Conservation (phyloP, 2,329 filamentous ascomycete genomes). For the Colletotrichum gloeosporioides region DNA sequence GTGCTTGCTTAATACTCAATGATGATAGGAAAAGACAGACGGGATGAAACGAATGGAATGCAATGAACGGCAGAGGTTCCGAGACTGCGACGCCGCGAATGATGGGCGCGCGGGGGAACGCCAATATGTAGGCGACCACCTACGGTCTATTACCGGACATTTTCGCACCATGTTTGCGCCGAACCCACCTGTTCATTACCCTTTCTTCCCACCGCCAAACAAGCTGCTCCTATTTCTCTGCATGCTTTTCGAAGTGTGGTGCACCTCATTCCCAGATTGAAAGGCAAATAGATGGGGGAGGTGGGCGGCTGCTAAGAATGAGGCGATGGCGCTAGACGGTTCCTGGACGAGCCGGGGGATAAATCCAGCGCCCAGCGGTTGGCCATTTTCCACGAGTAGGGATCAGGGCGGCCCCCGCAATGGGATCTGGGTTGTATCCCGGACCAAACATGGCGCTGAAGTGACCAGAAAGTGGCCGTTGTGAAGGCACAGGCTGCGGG, state of each 20-base stretch:
- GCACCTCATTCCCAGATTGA: not conserved
- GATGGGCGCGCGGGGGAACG: not conserved
- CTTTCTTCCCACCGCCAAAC: not conserved
- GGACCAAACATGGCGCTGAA: not conserved
- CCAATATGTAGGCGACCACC: not conserved
- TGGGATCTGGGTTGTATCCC: not conserved
- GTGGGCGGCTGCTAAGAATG: not conserved
- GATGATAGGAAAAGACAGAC: not conserved
- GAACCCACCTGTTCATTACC: not conserved
- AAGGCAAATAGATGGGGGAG: not conserved
- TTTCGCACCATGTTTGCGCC: not conserved
- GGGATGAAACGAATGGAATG: not conserved
- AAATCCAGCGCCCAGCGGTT: not conserved
- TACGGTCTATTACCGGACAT: not conserved
- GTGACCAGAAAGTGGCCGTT: not conserved
- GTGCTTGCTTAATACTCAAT: not conserved
- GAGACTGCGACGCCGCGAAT: not conserved
- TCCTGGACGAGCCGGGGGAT: not conserved
- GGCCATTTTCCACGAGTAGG: slow-evolving; percentile 14
- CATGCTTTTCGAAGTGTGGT: not conserved
- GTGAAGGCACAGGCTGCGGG: not conserved
- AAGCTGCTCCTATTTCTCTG: not conserved
- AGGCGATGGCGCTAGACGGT: not conserved
- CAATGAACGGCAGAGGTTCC: not conserved
- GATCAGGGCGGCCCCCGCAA: not conserved